phyloP scores from a whole-genome alignment of 78 protist genomes.

The Dictyostelium brefeldianum region DNA sequence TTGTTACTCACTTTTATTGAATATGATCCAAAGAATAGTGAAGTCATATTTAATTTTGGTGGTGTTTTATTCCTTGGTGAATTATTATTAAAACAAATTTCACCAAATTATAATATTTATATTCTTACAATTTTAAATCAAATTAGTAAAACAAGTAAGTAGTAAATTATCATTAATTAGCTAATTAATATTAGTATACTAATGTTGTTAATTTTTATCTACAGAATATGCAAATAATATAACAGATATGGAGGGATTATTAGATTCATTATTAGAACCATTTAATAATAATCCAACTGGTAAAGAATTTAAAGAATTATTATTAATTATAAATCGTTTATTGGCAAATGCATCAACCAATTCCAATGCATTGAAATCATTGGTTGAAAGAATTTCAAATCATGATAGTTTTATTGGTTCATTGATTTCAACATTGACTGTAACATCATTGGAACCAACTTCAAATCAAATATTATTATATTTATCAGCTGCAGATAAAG shows the following conservation, averaged over 20 bases:
- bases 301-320: slow-evolving; percentile 7
- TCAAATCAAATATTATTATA: background rate
- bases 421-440: background rate
- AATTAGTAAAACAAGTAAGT: slow-evolving; percentile 52
- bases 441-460: background rate
- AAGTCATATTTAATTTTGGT: slow-evolving; percentile 34
- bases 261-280: slow-evolving; percentile 16
- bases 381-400: background rate
- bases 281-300: background rate
- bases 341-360: background rate
- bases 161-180: too few relatives aligned
- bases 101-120: slow-evolving; percentile 25
- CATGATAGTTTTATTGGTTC: background rate
- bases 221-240: slow-evolving; percentile 16
- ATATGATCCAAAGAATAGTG: slow-evolving; percentile 44
- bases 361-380: background rate
- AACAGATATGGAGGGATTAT: slow-evolving; percentile 28
- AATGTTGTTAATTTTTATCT: background rate
- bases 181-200: background rate
- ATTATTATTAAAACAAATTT: slow-evolving; percentile 33
- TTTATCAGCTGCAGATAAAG: background rate
- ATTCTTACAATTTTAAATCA: slow-evolving; percentile 5
- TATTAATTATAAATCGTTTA: background rate
- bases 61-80: slow-evolving; percentile 45
- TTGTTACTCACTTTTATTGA: slow-evolving; percentile 40